Conservation (phyloP, 2,329 filamentous ascomycete species). For the Ophiosphaerella herpotricha region DNA sequence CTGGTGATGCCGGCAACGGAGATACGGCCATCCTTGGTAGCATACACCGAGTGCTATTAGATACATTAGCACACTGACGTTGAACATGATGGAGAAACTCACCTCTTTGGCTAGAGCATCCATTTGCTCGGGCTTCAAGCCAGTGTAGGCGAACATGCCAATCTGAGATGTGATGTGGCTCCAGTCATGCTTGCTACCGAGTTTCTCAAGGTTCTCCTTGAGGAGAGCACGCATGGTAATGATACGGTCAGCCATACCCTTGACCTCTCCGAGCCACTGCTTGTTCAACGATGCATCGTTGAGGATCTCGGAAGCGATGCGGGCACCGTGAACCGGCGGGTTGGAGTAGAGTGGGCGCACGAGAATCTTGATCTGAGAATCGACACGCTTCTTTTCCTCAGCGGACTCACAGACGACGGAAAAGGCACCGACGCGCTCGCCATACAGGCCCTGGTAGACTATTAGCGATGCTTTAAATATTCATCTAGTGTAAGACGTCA, state of each 20-base stretch:
- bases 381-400: constrained; percentile 93
- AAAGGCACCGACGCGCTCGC: constrained; percentile 97
- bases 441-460: constrained; percentile 78
- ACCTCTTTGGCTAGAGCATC: constrained; percentile 84
- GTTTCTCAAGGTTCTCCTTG: constrained; percentile 91
- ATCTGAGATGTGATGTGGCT: constrained; percentile 96
- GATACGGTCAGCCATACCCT: constrained; percentile 98
- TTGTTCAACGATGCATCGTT: constrained; percentile 82
- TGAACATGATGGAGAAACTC: constrained; percentile 27
- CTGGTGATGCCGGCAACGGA: constrained; percentile 83
- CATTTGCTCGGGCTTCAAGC: constrained; percentile 89
- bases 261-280: constrained; percentile 96
- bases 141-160: constrained; percentile 99
- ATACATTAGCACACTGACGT: constrained; percentile 13
- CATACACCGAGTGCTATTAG: constrained; percentile 84
- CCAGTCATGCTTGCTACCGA: constrained; percentile 97
- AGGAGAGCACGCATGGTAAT: constrained; percentile 96
- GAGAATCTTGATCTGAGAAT: constrained; percentile 98
- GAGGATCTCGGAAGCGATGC: constrained; percentile 89
- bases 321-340: constrained; percentile 94
- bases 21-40: constrained; percentile 89
- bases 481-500: constrained; percentile 19
- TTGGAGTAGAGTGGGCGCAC: constrained; percentile 98
- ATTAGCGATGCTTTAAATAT: neutral
- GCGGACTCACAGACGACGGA: constrained; percentile 83